Percentiles rank a stretch among this genome's conserved stretches.
Conservation (phyloP, 2,329 filamentous ascomycete genomes). For the Pochonia chlamydosporia region DNA sequence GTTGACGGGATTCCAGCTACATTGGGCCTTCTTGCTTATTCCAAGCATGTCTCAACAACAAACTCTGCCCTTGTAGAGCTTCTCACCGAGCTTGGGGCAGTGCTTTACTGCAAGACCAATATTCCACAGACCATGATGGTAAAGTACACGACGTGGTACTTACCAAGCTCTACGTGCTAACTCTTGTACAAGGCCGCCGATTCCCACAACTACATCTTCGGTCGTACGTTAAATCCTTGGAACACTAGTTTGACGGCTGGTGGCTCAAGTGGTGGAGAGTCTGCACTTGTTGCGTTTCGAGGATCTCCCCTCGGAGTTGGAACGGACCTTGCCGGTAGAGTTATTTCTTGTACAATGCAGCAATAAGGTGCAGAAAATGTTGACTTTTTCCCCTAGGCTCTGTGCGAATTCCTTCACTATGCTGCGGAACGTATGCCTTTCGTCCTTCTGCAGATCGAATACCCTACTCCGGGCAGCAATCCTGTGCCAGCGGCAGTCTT, state of each 20-base stretch:
- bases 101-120: conserved; percentile 37
- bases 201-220: conserved; percentile 33
- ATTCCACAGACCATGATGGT: conserved; percentile 59
- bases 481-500: conserved; percentile 11
- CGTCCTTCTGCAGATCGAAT: conserved; percentile 52
- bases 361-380: no score
- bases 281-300: conserved; percentile 15
- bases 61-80: conserved; percentile 19
- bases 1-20: conserved; percentile 18
- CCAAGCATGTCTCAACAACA: conserved; percentile 13
- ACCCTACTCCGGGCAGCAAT: conserved; percentile 27
- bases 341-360: no score
- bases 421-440: conserved; percentile 50
- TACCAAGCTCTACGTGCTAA: no score
- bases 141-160: background rate
- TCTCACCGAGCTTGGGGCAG: conserved; percentile 18
- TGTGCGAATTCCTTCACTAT: conserved; percentile 45
- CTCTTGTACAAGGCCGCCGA: conserved; percentile 25
- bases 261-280: conserved; percentile 18
- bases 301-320: conserved; percentile 19
- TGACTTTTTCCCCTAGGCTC: no score
- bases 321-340: conserved; percentile 15
- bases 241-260: conserved; percentile 27
- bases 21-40: conserved; percentile 18
- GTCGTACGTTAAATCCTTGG: conserved; percentile 18